Base-by-base conservation (phyloP, 352 stramenopile species). In the Pythium aquatile region DNA sequence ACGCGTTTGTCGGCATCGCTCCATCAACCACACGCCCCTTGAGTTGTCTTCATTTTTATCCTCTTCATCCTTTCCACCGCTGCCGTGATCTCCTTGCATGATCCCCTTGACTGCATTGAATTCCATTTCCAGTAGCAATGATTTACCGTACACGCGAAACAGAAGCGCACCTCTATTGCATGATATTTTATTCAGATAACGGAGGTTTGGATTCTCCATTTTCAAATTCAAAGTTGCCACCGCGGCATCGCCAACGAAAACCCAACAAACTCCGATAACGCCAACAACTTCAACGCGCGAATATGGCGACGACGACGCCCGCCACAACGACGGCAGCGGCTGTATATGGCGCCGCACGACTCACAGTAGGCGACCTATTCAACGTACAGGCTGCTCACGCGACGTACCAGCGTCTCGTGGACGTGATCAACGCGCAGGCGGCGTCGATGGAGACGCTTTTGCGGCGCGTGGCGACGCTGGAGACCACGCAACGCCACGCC, bases 341-440 rank as follows among this genome's bases (percentile, higher is more conserved):
- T 0, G 20, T 55, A 2, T 33, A 57, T 30, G 49, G 59, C 20
- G 39, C 39, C 1, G 13, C 67, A 13, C 5, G 39, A 30, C 62
- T 74, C 32, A 51, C 61, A 44, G 69, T 88, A 14, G 46, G 62
- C 39, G 78, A 91, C 16, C 63, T 91, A 17, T 91, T 87, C 63
- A 72, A 88, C 42, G 77, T 75, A 5, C 70, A 81, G 42, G 78
- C 78, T 2, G 66, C 77, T 2, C 72, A 87, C 42, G 73, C 67
- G 8, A 75, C 79, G 17, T 79, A 79, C 66, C 75, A 84, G 58
- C 73, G 79, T 1, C 78, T 91, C 17, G 80, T 88, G 24, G 73
- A 78, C n/a, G 74, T 84, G 42, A 76, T 91, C 55, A 91, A 91
- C 63, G 53, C 69, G 8, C 82, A 91, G 60, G 68, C 81, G 8